Conservation (phyloP, 805 yeast genomes). For the Sugiyamaella mastotermitis region DNA sequence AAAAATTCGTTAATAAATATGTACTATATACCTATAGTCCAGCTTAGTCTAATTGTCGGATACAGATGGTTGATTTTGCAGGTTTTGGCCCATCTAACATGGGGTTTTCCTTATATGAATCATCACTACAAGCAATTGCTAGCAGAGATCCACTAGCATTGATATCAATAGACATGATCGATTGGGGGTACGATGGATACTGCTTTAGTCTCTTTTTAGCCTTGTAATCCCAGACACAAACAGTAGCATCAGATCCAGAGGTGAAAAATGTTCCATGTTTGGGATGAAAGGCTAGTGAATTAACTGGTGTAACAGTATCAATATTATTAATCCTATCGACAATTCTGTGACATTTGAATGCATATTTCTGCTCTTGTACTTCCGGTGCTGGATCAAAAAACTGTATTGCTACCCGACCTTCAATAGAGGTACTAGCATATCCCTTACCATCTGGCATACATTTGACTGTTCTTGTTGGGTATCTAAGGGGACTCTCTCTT, state of each 20-base stretch:
- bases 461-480: conserved; percentile 54
- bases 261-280: conserved; percentile 39
- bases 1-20: too few relatives aligned
- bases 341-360: conserved; percentile 73
- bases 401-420: conserved; percentile 76
- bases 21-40: too few relatives aligned
- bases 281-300: conserved; percentile 40
- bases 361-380: conserved; percentile 46
- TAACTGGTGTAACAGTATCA: conserved; percentile 51
- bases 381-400: conserved; percentile 47
- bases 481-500: conserved; percentile 60
- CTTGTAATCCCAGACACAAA: conserved; percentile 47
- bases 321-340: conserved; percentile 28
- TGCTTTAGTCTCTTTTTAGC: conserved; percentile 40
- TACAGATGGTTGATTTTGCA: conserved; percentile 5
- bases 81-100: conserved; percentile 8
- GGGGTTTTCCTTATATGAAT: conserved; percentile 36
- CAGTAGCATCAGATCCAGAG: conserved; percentile 46
- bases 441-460: conserved; percentile 49
- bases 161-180: conserved; percentile 38
- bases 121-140: conserved; percentile 46
- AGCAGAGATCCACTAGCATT: conserved; percentile 30
- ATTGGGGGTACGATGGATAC: conserved; percentile 32
- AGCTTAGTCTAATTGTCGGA: conserved; percentile 4
- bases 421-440: conserved; percentile 68